Evolutionary conservation across 108 stramenopile species (phyloP).

Genomic region (Asterionellopsis glacialis): DNA sequence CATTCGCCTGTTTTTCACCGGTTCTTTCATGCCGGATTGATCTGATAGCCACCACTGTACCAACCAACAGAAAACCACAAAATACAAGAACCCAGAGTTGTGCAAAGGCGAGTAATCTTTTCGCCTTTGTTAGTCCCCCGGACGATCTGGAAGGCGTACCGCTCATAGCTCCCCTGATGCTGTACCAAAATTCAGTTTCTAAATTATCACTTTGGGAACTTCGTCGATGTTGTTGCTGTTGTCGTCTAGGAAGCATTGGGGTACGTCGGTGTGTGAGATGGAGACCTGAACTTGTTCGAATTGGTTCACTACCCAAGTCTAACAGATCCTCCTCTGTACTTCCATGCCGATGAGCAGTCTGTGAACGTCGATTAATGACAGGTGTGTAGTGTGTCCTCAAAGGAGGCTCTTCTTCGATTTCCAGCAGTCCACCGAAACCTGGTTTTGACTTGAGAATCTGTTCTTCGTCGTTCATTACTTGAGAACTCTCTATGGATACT

Average conservation of each 20-base stretch:
- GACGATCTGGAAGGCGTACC: slow-evolving; percentile 1
- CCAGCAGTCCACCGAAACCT: slow-evolving; percentile 10
- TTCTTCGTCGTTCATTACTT: background rate
- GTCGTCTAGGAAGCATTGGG: too few relatives aligned
- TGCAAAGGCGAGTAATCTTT: slow-evolving; percentile 28
- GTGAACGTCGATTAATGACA: too few relatives aligned
- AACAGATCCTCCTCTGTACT: background rate
- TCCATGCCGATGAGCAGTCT: too few relatives aligned
- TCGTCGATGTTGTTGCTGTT: too few relatives aligned
- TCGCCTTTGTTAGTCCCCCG: slow-evolving; percentile 19
- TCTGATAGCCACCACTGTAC: slow-evolving; percentile 28
- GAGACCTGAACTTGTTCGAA: slow-evolving; percentile 46
- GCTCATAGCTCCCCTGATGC: too few relatives aligned
- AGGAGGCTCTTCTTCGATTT: slow-evolving; percentile 52
- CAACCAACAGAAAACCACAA: slow-evolving; percentile 16
- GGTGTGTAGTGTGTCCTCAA: background rate
- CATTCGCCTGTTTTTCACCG: too few relatives aligned
- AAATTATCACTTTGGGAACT: too few relatives aligned
- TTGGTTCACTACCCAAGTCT: slow-evolving; percentile 16
- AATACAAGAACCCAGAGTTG: slow-evolving; percentile 38
- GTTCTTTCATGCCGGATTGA: background rate
- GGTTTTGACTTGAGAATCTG: too few relatives aligned
- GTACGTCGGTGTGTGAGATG: slow-evolving; percentile 41
- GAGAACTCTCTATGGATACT: background rate
- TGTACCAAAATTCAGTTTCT: too few relatives aligned